Percentiles rank a stretch among this genome's conserved stretches.
phyloP scores from a whole-genome alignment of 2,329 filamentous ascomycete genomes.

The Hypoxylon sp. region DNA sequence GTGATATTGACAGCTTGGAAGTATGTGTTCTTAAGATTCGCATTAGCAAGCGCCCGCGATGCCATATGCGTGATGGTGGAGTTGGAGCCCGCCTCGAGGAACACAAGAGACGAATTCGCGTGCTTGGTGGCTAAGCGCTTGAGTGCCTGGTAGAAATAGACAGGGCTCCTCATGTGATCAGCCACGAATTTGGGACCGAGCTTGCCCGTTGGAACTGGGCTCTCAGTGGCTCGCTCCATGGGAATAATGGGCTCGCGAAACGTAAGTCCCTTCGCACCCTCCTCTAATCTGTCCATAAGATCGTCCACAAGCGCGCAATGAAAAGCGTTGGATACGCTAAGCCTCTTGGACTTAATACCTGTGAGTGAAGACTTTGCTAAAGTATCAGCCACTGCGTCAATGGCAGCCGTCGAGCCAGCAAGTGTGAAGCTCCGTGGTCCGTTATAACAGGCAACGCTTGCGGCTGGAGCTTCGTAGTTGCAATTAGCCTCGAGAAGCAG shows the following conservation, averaged over 20 bases:
- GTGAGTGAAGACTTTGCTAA: neutral
- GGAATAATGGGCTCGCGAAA: conserved; percentile 29
- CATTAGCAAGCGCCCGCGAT: conserved; percentile 36
- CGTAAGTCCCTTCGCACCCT: conserved; percentile 7
- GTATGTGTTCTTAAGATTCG: conserved; percentile 12
- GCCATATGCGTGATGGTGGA: conserved; percentile 38
- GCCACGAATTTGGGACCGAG: conserved; percentile 24
- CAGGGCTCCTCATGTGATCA: conserved; percentile 37
- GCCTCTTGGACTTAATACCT: conserved; percentile 31
- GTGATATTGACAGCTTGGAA: conserved; percentile 33
- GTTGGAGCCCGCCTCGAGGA: conserved; percentile 41
- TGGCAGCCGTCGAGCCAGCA: conserved; percentile 31
- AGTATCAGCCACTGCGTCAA: conserved; percentile 18
- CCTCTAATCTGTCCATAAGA: conserved; percentile 12
- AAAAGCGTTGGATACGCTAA: conserved; percentile 38
- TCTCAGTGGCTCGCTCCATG: conserved; percentile 29
- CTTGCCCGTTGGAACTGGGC: neutral
- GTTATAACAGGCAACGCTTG: conserved; percentile 42
- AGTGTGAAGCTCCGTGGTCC: conserved; percentile 39
- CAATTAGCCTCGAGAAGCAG: conserved; percentile 1
- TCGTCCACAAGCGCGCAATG: conserved; percentile 40
- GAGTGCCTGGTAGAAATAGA: conserved; percentile 40
- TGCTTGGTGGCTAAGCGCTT: conserved; percentile 23
- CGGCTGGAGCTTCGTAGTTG: conserved; percentile 1
- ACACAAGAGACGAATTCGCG: conserved; percentile 16